Conservation (phyloP, 73 alveolate species). For the Diophrys sp. region DNA sequence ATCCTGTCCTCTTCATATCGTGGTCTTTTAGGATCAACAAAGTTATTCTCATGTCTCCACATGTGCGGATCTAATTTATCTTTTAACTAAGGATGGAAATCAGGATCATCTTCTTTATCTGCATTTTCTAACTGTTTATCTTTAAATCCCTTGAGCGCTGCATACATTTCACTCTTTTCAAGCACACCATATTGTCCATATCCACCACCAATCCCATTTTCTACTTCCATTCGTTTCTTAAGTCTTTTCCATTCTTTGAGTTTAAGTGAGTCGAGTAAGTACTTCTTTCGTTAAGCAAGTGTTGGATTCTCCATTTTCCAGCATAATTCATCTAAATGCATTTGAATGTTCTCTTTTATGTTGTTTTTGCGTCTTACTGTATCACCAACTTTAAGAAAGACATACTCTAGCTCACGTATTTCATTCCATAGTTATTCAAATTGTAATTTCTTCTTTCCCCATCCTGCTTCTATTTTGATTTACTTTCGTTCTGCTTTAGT, state of each 20-base stretch:
- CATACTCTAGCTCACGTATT: constrained; percentile 29
- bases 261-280: constrained; percentile 1
- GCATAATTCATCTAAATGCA: constrained; percentile 36
- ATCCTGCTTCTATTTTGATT: constrained; percentile 1
- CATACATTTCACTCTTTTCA: neutral
- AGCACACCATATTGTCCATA: constrained; percentile 5
- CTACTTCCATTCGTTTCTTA: neutral
- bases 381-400: constrained; percentile 19
- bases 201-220: constrained; percentile 15
- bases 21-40: no score
- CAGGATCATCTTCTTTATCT: neutral
- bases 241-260: constrained; percentile 8
- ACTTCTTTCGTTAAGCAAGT: constrained; percentile 5
- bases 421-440: constrained; percentile 37
- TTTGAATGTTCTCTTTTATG: constrained; percentile 20
- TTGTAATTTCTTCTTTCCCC: neutral
- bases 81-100: neutral
- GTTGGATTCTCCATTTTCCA: constrained; percentile 33
- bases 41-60: neutral
- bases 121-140: neutral
- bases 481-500: constrained; percentile 8
- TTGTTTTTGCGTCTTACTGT: constrained; percentile 14
- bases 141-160: neutral
- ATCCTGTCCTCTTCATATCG: neutral
- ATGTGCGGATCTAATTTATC: neutral